Evolutionary conservation across 1,284 basidiomycete genomes (phyloP).

Genomic region (Austroboletus novae-zelandiae): DNA sequence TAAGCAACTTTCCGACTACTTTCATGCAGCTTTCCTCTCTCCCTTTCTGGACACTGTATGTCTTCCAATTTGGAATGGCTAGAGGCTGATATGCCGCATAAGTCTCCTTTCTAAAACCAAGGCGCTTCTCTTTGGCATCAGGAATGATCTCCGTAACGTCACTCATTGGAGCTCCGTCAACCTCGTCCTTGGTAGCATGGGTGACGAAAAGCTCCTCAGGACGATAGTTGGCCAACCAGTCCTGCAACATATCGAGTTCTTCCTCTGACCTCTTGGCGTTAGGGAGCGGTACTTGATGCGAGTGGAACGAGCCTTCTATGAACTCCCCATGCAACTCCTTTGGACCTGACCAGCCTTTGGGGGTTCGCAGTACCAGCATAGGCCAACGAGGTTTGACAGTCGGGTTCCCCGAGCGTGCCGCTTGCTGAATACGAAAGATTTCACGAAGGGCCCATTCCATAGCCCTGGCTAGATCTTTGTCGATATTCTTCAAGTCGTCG

Average conservation of each 20-base stretch:
- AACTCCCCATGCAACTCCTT: conserved; percentile 61
- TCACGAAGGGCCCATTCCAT: conserved; percentile 82
- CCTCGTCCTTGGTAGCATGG: not conserved
- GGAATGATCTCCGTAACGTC: conserved; percentile 62
- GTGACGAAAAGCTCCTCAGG: conserved; percentile 61
- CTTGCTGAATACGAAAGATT: conserved; percentile 75
- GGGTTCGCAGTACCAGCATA: conserved; percentile 78
- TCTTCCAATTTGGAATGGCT: conserved; percentile 64
- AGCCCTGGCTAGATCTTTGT: conserved; percentile 72
- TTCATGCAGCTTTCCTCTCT: conserved; percentile 77
- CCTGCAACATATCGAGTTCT: conserved; percentile 61
- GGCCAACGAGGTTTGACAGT: conserved; percentile 87
- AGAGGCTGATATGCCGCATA: conserved; percentile 65
- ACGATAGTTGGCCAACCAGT: conserved; percentile 70
- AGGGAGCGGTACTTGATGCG: conserved; percentile 83
- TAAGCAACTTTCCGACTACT: conserved; percentile 59
- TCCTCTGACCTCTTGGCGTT: conserved; percentile 59
- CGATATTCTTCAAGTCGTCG: conserved; percentile 64
- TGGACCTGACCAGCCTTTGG: conserved; percentile 78
- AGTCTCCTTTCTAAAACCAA: conserved; percentile 66
- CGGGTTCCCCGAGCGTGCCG: conserved; percentile 72
- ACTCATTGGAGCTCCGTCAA: conserved; percentile 46
- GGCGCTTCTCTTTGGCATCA: conserved; percentile 47
- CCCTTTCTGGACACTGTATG: conserved; percentile 52
- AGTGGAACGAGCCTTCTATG: conserved; percentile 75